phyloP scores from a whole-genome alignment of 352 stramenopile genomes.

The Phytophthora pinifolia region DNA sequence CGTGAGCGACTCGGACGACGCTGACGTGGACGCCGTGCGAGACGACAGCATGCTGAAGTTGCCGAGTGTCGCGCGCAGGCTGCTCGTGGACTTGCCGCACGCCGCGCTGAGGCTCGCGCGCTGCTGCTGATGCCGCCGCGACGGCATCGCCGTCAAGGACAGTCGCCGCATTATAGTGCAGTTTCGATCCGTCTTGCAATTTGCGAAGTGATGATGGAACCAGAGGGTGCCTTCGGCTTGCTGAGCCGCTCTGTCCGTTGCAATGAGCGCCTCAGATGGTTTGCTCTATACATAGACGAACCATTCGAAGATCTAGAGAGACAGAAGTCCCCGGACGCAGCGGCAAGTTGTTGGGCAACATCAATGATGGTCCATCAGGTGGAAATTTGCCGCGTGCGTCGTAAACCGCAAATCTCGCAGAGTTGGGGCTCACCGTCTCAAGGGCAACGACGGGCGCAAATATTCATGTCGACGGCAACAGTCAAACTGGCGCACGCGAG shows the following conservation, averaged over 20 bases:
- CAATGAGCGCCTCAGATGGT: background rate
- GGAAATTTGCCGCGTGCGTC: too few relatives aligned
- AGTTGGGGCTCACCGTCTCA: too few relatives aligned
- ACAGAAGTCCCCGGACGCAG: too few relatives aligned
- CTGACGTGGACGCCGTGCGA: conserved; percentile 14
- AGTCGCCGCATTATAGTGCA: conserved; percentile 27
- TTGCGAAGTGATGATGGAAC: conserved; percentile 24
- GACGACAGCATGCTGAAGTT: conserved; percentile 42
- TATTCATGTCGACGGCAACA: too few relatives aligned
- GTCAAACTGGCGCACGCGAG: too few relatives aligned
- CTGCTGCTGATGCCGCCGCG: conserved; percentile 27
- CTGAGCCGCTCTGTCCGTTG: conserved; percentile 9
- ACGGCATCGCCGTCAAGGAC: conserved; percentile 38
- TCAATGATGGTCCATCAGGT: too few relatives aligned
- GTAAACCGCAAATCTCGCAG: too few relatives aligned
- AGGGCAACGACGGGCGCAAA: too few relatives aligned
- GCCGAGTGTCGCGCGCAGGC: conserved; percentile 29
- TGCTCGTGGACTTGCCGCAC: conserved; percentile 23
- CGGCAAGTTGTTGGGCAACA: too few relatives aligned
- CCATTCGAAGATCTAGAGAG: too few relatives aligned
- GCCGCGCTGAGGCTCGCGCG: conserved; percentile 17
- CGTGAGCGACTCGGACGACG: conserved; percentile 30
- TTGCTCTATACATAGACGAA: too few relatives aligned
- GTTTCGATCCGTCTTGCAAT: conserved; percentile 3
- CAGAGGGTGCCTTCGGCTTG: conserved; percentile 9